Evolutionary conservation across 495 filamentous ascomycete genomes (phyloP).

Genomic region (Penicillium bialowiezense): DNA sequence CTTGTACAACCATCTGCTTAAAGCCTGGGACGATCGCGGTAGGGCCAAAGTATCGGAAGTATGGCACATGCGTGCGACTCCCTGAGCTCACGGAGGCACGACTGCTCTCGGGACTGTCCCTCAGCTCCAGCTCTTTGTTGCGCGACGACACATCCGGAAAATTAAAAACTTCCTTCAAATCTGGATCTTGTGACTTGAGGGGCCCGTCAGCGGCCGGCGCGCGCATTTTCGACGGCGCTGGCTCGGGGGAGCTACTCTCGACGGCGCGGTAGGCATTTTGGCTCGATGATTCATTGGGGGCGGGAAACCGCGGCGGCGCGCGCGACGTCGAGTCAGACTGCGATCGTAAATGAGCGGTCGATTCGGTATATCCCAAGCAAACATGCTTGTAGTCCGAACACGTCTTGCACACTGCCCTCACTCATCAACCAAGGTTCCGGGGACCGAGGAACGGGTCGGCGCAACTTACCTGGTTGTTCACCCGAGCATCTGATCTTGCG

Average conservation of each 20-base stretch:
- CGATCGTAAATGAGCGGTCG: slow-evolving; percentile 54
- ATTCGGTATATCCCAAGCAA: slow-evolving; percentile 71
- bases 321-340: slow-evolving; percentile 36
- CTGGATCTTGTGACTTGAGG: slow-evolving; percentile 16
- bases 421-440: background rate
- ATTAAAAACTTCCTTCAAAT: slow-evolving; percentile 18
- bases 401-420: slow-evolving; percentile 57
- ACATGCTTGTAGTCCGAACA: slow-evolving; percentile 71
- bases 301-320: slow-evolving; percentile 20
- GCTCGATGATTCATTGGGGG: slow-evolving; percentile 15
- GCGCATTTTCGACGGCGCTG: slow-evolving; percentile 10
- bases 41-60: slow-evolving; percentile 84
- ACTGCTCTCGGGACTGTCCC: slow-evolving; percentile 43
- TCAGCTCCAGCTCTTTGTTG: slow-evolving; percentile 32
- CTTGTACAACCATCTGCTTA: slow-evolving; percentile 82
- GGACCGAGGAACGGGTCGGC: no score
- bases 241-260: slow-evolving; percentile 32
- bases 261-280: slow-evolving; percentile 16
- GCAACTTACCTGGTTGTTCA: slow-evolving; percentile 58
- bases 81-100: slow-evolving; percentile 41
- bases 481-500: slow-evolving; percentile 83
- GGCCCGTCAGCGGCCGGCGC: slow-evolving; percentile 14
- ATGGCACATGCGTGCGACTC: slow-evolving; percentile 68
- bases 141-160: slow-evolving; percentile 21
- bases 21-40: slow-evolving; percentile 90